phyloP scores from a whole-genome alignment of 164 flowering plant genomes.

The Liriodendron chinense region DNA sequence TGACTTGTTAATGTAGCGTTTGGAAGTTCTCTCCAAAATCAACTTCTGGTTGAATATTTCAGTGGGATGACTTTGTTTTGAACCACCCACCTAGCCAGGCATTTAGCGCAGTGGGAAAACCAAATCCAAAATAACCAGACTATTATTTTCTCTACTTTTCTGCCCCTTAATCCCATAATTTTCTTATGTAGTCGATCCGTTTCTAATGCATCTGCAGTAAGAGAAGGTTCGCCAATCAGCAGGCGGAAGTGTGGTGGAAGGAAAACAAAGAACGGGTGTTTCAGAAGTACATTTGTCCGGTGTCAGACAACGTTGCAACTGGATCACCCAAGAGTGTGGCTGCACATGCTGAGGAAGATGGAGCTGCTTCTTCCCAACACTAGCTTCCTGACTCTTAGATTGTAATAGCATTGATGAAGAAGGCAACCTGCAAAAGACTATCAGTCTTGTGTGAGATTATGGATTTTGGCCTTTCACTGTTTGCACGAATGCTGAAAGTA shows the following conservation, averaged over 20 bases:
- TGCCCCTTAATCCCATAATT: not conserved
- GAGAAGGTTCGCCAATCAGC: conserved; percentile 35
- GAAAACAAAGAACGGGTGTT: conserved; percentile 65
- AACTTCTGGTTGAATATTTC: not conserved
- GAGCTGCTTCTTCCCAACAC: conserved; percentile 22
- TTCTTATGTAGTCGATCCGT: not conserved
- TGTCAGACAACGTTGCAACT: conserved; percentile 12
- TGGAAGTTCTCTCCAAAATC: not conserved
- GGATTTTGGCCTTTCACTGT: not conserved
- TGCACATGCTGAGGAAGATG: conserved; percentile 26
- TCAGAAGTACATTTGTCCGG: conserved; percentile 40
- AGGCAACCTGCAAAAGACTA: not conserved
- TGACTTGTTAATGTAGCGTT: too few relatives aligned
- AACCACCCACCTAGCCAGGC: not conserved
- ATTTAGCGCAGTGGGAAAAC: not conserved
- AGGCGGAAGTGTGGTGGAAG: conserved; percentile 88
- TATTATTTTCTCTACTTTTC: not conserved
- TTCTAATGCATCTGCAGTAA: conserved; percentile 2
- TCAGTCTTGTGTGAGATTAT: too few relatives aligned
- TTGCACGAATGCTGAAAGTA: not conserved
- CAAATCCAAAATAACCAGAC: too few relatives aligned
- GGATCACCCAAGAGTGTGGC: conserved; percentile 22
- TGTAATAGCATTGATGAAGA: not conserved
- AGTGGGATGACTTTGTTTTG: not conserved
- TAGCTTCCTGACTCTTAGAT: conserved; percentile 6